Base-by-base conservation (phyloP, 78 protist genomes). In the Speleostelium caveatum region DNA sequence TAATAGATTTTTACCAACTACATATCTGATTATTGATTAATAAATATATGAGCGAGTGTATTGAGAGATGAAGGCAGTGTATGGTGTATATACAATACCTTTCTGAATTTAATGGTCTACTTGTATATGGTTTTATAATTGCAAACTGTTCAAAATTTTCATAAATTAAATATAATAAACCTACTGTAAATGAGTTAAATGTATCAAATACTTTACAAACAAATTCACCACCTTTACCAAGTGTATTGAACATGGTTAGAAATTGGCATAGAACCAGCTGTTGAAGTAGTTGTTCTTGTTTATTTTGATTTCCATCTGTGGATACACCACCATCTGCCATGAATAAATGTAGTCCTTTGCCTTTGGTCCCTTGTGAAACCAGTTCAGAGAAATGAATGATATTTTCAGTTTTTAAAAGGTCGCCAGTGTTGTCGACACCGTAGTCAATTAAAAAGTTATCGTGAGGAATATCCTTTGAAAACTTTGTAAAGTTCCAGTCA, bases 81-180 rank as follows among this genome's bases (percentile, higher is more conserved):
- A n/a, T 60, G 8, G 7, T 22, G 68, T 60, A 86, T 2, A 58
- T n/a, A n/a, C n/a, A n/a, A n/a, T 87, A 97, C 59, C 98, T 75
- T 85, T 97, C 99, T 10, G 96, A 92, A 88, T 96, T 97, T 58
- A 97, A 97, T 4, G 98, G 99, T 30, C 99, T 93, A 42, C 96
- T 75, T 7, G 97, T 87, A 68, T 58, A 55, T 5, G 99, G 99
- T 91, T 97, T 97, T 28, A 94, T 39, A 22, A 97, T 78, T 22
- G 87, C 16, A 41, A 96, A 75, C 36, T 21, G 7, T 39, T 92
- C 97, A 73, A 97, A 97, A 26, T 67, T 73, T 16, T 12, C 41
- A 71, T 32, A 83, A 22, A 96, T 17, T 8, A 95, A 22, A 60
- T 88, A 97, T 1, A 95, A 3, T 62, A 97, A 49, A 10, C 95